Base-by-base conservation (phyloP, 352 stramenopile genomes). In the Thalassiosira gravida region DNA sequence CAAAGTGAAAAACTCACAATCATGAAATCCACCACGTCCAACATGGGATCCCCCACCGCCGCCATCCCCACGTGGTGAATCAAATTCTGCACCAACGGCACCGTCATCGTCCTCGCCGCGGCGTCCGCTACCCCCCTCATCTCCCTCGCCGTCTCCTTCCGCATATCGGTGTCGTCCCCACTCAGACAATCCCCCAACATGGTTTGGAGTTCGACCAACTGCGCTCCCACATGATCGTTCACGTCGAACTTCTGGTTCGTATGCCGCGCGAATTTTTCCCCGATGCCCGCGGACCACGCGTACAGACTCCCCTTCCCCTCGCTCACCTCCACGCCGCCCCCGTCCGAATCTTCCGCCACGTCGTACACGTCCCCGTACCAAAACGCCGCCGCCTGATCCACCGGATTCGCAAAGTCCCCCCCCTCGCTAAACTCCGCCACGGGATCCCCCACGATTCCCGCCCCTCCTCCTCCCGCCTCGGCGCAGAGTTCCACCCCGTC, bases 81-180 rank as follows among this genome's bases (percentile, higher is more conserved):
- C 32, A 92, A 44, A 56, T 85, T 90, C 72, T 92, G 88, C 18
- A 93, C 80, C 27, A 94, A 63, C 1, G 87, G 83, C 11, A 92
- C 73, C 20, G 84, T 92, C 78, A 91, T 90, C 14, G 66, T 73
- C 18, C 62, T 62, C 14, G 77, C 42, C 0, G 86, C 42, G 46
- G 74, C 53, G 46, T 85, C 55, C 1, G 83, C 74, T 6, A 65
- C 35, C 0, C 61, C 56, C 14, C 85, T 77, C 49, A 92, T 70
- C 14, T 77, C 39, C 24, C 29, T 25, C 1, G 71, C 56, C 13
- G 55, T n/a, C 16, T 25, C 20, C 46, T 53, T 7, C 16, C 46
- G 46, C 46, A 53, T n/a, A n/a, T n/a, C n/a, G n/a, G n/a, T n/a
- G n/a, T n/a, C n/a, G n/a, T n/a, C n/a, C n/a, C n/a, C n/a, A n/a